Evolutionary conservation across 208 protist genomes (phyloP).

Genomic region (Leishmania martiniquensis): DNA sequence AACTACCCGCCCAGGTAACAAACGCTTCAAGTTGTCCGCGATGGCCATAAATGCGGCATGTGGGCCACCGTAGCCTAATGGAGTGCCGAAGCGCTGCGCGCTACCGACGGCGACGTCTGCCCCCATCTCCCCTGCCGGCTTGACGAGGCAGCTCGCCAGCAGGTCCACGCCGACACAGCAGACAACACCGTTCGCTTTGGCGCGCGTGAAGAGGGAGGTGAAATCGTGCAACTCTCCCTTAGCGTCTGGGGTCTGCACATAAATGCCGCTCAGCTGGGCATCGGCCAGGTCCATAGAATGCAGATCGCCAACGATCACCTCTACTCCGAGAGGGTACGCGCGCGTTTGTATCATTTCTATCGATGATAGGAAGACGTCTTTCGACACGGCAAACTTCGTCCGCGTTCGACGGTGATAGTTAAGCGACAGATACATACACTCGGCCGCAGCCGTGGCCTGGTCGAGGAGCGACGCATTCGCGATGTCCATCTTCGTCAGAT

Average conservation of each 20-base stretch:
- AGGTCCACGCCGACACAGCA: conserved; percentile 93
- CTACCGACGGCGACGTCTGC: conserved; percentile 95
- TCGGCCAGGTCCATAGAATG: conserved; percentile 60
- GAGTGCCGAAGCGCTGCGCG: conserved; percentile 96
- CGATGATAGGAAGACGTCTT: conserved; percentile 58
- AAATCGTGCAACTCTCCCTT: conserved; percentile 90
- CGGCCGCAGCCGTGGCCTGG: conserved; percentile 79
- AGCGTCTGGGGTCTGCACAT: conserved; percentile 96
- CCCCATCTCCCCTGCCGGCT: conserved; percentile 94
- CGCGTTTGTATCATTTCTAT: conserved; percentile 80
- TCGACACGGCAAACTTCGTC: conserved; percentile 69
- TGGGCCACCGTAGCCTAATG: conserved; percentile 96
- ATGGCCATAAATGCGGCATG: conserved; percentile 98
- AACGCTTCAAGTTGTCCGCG: conserved; percentile 88
- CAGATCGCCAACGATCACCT: conserved; percentile 88
- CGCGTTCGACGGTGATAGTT: conserved; percentile 60
- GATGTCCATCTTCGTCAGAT: conserved; percentile 95
- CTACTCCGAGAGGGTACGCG: conserved; percentile 82
- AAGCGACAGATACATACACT: conserved; percentile 75
- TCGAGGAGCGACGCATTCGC: conserved; percentile 98
- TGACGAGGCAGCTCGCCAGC: conserved; percentile 93
- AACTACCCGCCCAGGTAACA: conserved; percentile 96
- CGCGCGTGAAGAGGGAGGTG: conserved; percentile 55
- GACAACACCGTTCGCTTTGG: conserved; percentile 67
- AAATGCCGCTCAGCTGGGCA: conserved; percentile 72